Percentiles rank a stretch among this genome's conserved stretches.
Conservation (phyloP, 805 yeast genomes). For the Candida stauntonica region DNA sequence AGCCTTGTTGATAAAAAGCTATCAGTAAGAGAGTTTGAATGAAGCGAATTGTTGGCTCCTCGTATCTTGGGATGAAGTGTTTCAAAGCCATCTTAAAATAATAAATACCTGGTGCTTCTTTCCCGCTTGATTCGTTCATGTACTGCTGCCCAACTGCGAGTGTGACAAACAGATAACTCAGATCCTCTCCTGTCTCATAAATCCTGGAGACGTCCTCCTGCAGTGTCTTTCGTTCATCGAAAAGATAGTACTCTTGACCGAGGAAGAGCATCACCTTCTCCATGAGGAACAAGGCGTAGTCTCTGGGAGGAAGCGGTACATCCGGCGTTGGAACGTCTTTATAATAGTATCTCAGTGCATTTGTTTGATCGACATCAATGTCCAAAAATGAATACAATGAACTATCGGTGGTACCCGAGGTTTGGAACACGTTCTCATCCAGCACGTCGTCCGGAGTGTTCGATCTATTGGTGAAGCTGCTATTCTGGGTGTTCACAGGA, state of each 20-base stretch:
- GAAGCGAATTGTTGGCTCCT: slow-evolving; percentile 29
- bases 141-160: slow-evolving; percentile 29
- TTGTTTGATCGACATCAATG: slow-evolving; percentile 21
- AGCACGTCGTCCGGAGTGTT: slow-evolving; percentile 12
- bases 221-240: slow-evolving; percentile 13
- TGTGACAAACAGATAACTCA: slow-evolving; percentile 22
- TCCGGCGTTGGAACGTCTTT: slow-evolving; percentile 12
- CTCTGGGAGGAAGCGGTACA: slow-evolving; percentile 15
- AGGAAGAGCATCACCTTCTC: slow-evolving; percentile 21
- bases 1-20: slow-evolving; percentile 33
- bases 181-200: slow-evolving; percentile 10
- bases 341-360: slow-evolving; percentile 19
- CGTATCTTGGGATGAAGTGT: slow-evolving; percentile 29
- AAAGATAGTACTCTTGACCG: slow-evolving; percentile 25
- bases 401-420: slow-evolving; percentile 22
- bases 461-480: neutral
- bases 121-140: slow-evolving; percentile 12
- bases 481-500: neutral
- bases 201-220: slow-evolving; percentile 13
- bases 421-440: slow-evolving; percentile 20
- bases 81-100: slow-evolving; percentile 30
- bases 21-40: slow-evolving; percentile 33
- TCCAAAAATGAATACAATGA: slow-evolving; percentile 24
- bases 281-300: slow-evolving; percentile 13
- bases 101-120: slow-evolving; percentile 24